A percentile compares a stretch with the other conserved stretches of the same genome.
Conservation (phyloP, 371 early-diverging fungal species). For the Mucor irregularis region DNA sequence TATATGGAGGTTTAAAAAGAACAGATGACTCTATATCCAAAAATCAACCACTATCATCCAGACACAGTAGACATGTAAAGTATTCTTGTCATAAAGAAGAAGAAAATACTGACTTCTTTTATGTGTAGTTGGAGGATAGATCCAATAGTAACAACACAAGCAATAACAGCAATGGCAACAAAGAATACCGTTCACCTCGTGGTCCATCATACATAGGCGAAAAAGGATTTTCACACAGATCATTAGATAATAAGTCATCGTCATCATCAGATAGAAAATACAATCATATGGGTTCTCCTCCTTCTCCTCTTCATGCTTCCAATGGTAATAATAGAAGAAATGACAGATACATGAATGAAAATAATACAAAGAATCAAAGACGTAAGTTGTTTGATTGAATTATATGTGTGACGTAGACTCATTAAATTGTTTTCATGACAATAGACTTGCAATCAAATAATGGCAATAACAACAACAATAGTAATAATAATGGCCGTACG, state of each 20-base stretch:
- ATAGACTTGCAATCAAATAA: constrained; percentile 1
- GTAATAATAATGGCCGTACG: not conserved
- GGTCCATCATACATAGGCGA: constrained; percentile 31
- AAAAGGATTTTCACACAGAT: constrained; percentile 30
- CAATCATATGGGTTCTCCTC: constrained; percentile 11
- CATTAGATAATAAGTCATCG: constrained; percentile 15
- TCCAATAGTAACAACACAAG: not conserved
- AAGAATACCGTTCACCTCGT: constrained; percentile 25
- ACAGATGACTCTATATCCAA: constrained; percentile 38
- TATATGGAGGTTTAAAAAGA: constrained; percentile 52
- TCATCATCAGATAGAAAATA: constrained; percentile 17
- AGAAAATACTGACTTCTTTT: too few species aligned
- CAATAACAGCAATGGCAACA: constrained; percentile 3
- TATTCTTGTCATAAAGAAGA: not conserved
- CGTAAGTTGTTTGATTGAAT: too few species aligned
- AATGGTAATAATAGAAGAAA: not conserved
- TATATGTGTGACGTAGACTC: too few species aligned
- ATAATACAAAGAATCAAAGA: constrained; percentile 1
- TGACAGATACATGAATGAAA: constrained; percentile 10
- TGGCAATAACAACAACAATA: constrained; percentile 1
- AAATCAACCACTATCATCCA: constrained; percentile 10
- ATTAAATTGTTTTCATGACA: not conserved
- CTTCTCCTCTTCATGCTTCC: not conserved
- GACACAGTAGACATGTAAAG: constrained; percentile 26
- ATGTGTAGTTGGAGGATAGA: constrained; percentile 16